A percentile compares a stretch with the other conserved stretches of the same genome.
These are phyloP conservation scores for Aspergillus baeticus DNA, from an alignment of 495 filamentous ascomycete species.

Conservation along the genomic window DNA sequence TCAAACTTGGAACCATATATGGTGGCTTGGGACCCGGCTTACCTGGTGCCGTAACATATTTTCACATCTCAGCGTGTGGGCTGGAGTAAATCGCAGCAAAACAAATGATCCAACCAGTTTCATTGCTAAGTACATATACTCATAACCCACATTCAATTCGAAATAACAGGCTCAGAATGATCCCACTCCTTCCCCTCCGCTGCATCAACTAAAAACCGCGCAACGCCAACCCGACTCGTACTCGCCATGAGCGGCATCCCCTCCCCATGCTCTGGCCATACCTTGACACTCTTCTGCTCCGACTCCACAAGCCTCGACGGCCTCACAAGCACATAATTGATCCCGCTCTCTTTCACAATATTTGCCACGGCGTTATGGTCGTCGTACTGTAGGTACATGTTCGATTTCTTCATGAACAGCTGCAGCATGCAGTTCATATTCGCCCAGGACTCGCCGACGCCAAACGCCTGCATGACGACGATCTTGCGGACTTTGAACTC, in stretches of 20 bases:
- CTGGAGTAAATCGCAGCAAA: no score
- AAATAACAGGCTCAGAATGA: constrained; percentile 26
- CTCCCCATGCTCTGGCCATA: constrained; percentile 29
- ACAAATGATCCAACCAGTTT: no score
- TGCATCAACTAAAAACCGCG: constrained; percentile 25
- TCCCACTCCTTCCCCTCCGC: constrained; percentile 21
- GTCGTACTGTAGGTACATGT: constrained; percentile 44
- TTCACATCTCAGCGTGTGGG: no score
- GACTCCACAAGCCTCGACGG: constrained; percentile 35
- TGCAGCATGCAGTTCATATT: constrained; percentile 40
- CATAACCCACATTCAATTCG: constrained; percentile 25
- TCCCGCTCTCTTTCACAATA: constrained; percentile 37
- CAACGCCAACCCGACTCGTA: constrained; percentile 27
- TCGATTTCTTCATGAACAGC: constrained; percentile 42
- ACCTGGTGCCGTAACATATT: no score
- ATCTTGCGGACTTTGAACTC: constrained; percentile 35
- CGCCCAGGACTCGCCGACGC: constrained; percentile 45
- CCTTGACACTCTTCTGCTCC: constrained; percentile 18
- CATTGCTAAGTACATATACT: no score
- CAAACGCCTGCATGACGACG: constrained; percentile 46
- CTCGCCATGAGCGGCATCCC: constrained; percentile 28
- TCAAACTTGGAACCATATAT: no score
- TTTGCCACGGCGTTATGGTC: constrained; percentile 42
- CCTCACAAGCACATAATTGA: constrained; percentile 44
- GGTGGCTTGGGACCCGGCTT: no score